phyloP scores from a whole-genome alignment of 78 protist genomes.

The slime mould (Dictyostelium discoideum) region DNA sequence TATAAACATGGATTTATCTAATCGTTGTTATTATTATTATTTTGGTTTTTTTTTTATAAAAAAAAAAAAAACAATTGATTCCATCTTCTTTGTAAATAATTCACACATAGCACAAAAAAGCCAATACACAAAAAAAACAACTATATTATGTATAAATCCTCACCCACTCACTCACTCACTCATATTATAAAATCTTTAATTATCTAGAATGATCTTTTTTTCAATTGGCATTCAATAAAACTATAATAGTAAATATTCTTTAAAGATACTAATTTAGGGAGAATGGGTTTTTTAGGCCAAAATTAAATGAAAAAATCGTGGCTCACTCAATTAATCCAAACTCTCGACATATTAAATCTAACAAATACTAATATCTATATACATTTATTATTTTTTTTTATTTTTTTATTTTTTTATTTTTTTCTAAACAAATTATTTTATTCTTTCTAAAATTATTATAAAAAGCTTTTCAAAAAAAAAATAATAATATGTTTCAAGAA shows the following conservation, averaged over 20 bases:
- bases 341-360: background rate
- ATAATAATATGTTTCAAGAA: background rate
- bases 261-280: slow-evolving; percentile 8
- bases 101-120: background rate
- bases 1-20: background rate
- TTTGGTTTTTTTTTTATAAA: too few species aligned
- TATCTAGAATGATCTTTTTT: background rate
- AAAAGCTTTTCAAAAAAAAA: background rate
- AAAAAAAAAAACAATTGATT: background rate
- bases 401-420: background rate
- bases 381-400: background rate
- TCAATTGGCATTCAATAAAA: background rate
- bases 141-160: background rate
- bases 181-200: background rate
- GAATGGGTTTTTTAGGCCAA: background rate
- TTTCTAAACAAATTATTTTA: background rate
- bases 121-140: background rate
- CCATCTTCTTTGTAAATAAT: background rate
- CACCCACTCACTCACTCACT: background rate
- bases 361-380: background rate
- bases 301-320: background rate
- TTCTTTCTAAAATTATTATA: background rate
- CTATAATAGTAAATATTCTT: background rate
- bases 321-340: background rate
- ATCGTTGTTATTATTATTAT: too few species aligned